Evolutionary conservation across 371 early-diverging fungal genomes (phyloP).

Genomic region (Actinomucor elegans): DNA sequence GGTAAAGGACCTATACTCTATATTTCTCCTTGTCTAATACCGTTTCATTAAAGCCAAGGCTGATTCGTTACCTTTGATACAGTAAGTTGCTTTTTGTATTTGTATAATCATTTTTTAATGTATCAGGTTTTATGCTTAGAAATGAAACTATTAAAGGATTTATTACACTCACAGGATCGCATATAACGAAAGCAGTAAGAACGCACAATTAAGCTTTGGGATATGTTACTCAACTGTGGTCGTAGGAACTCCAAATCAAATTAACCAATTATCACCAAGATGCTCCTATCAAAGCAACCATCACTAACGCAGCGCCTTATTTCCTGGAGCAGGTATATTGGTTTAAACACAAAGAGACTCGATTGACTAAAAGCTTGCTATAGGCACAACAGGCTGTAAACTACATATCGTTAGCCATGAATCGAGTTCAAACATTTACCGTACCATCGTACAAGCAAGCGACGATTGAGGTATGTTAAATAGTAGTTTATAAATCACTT

Average conservation of each 20-base stretch:
- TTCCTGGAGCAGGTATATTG: slow-evolving; percentile 43
- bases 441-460: slow-evolving; percentile 25
- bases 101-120: not conserved
- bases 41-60: slow-evolving; percentile 21
- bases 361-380: too few relatives aligned
- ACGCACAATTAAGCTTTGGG: too few relatives aligned
- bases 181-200: slow-evolving; percentile 49
- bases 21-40: not conserved
- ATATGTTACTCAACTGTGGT: too few relatives aligned
- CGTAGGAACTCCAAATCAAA: slow-evolving; percentile 41
- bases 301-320: slow-evolving; percentile 29
- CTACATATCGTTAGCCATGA: slow-evolving; percentile 34
- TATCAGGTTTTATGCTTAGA: slow-evolving; percentile 10
- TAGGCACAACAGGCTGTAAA: slow-evolving; percentile 38
- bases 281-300: slow-evolving; percentile 26
- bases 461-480: slow-evolving; percentile 26
- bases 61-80: slow-evolving; percentile 38
- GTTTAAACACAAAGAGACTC: too few relatives aligned
- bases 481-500: not conserved
- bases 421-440: slow-evolving; percentile 15
- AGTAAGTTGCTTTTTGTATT: slow-evolving; percentile 14
- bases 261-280: slow-evolving; percentile 37
- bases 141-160: slow-evolving; percentile 46
- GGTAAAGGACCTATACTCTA: slow-evolving; percentile 13
- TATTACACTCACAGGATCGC: slow-evolving; percentile 28